Evolutionary conservation across 1,139 yeast species (phyloP).

Genomic region (Suhomyces bolitotheri): DNA sequence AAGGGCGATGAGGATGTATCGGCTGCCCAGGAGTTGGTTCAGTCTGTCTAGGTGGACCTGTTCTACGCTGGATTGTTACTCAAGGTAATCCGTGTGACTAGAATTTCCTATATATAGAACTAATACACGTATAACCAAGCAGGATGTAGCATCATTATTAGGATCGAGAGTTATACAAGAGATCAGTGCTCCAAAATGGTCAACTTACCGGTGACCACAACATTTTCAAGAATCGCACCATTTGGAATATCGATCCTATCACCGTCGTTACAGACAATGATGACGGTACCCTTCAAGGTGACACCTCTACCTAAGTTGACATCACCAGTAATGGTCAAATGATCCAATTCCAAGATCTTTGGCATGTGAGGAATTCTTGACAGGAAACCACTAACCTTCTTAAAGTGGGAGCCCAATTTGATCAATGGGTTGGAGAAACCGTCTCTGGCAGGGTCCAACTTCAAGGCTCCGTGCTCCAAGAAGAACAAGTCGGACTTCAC

Average conservation of each 20-base stretch:
- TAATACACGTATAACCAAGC: no score
- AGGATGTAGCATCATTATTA: no score
- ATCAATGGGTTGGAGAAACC: slow-evolving; percentile 90
- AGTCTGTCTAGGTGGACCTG: background rate
- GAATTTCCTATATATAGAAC: no score
- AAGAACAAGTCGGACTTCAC: slow-evolving; percentile 95
- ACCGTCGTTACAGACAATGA: slow-evolving; percentile 96
- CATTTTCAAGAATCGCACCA: slow-evolving; percentile 91
- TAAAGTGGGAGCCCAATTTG: slow-evolving; percentile 94
- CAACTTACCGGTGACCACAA: slow-evolving; percentile 94
- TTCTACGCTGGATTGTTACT: background rate
- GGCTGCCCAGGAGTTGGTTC: slow-evolving; percentile 35
- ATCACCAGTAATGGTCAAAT: slow-evolving; percentile 95
- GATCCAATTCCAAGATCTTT: slow-evolving; percentile 92
- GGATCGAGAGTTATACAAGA: no score
- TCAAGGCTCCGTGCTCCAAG: slow-evolving; percentile 89
- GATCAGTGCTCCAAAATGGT: slow-evolving; percentile 87
- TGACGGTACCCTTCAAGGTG: slow-evolving; percentile 93
- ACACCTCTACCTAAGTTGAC: slow-evolving; percentile 89
- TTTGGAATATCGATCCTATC: slow-evolving; percentile 96
- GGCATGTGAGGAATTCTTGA: slow-evolving; percentile 94
- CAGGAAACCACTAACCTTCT: slow-evolving; percentile 91
- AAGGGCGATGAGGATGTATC: slow-evolving; percentile 53
- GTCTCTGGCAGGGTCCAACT: slow-evolving; percentile 79
- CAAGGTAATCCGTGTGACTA: background rate